These are phyloP conservation scores for Stephania yunnanensis DNA, from an alignment of 164 flowering plant species.

Conservation along the genomic window DNA sequence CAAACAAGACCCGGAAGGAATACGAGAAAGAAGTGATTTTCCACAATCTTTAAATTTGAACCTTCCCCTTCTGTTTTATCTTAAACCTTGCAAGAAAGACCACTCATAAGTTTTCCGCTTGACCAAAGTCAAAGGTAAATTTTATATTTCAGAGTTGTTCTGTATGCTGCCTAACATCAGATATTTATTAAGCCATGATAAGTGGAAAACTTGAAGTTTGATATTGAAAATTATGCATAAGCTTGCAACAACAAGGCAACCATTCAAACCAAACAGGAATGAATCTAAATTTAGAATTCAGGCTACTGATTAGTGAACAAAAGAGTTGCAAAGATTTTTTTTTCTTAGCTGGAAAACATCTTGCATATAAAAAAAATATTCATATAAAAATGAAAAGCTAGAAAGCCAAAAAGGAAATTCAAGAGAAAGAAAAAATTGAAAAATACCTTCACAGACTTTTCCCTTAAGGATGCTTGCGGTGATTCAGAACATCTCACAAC, in stretches of 20 bases:
- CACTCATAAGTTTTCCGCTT: too few species aligned
- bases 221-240: background rate
- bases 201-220: background rate
- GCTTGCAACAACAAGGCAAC: background rate
- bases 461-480: slow-evolving; percentile 87
- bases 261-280: background rate
- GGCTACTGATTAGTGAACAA: background rate
- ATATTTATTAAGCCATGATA: background rate
- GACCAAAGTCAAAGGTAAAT: too few species aligned
- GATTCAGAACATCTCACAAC: slow-evolving; percentile 75
- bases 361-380: background rate
- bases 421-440: background rate
- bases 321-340: background rate
- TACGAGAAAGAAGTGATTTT: too few species aligned
- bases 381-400: background rate
- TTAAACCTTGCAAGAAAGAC: too few species aligned
- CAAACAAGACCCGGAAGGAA: too few species aligned
- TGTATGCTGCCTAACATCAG: background rate
- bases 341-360: background rate
- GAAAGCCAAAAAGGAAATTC: background rate
- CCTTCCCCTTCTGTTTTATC: too few species aligned
- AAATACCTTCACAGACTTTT: slow-evolving; percentile 73
- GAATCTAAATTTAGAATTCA: background rate
- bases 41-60: too few species aligned
- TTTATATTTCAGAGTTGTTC: background rate